Evolutionary conservation across 352 stramenopile genomes (phyloP).

Genomic region (Pythium pectinolyticum): DNA sequence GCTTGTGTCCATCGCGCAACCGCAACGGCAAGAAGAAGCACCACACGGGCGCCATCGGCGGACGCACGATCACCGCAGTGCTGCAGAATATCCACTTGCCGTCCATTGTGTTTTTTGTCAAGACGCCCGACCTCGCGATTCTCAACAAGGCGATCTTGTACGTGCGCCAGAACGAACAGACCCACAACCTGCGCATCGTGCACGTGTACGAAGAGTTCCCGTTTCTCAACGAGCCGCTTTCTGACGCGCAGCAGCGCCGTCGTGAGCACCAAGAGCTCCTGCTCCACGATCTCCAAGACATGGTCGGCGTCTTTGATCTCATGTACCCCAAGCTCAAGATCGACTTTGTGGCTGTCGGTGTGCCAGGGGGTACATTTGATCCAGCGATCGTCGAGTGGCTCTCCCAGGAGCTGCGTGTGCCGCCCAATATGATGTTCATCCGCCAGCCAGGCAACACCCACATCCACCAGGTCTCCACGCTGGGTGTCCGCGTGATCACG

Average conservation of each 20-base stretch:
- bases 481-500: constrained; percentile 90
- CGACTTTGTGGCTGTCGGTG: constrained; percentile 77
- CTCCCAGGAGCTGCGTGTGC: constrained; percentile 65
- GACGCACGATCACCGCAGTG: constrained; percentile 61
- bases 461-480: constrained; percentile 86
- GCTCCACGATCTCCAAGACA: constrained; percentile 71
- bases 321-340: constrained; percentile 94
- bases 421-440: constrained; percentile 94
- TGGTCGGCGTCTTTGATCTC: constrained; percentile 78
- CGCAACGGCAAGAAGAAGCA: constrained; percentile 28
- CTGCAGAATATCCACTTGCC: constrained; percentile 70
- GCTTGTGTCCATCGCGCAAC: constrained; percentile 52
- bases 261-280: constrained; percentile 38
- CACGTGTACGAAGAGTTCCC: constrained; percentile 66
- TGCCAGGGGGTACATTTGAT: constrained; percentile 57
- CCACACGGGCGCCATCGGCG: constrained; percentile 62
- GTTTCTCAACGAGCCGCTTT: constrained; percentile 32
- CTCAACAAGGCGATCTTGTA: constrained; percentile 95
- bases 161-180: constrained; percentile 91
- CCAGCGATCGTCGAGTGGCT: constrained; percentile 88
- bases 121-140: constrained; percentile 81
- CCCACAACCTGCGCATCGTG: constrained; percentile 89
- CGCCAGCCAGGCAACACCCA: constrained; percentile 85
- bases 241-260: constrained; percentile 35
- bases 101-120: constrained; percentile 92